Conservation (phyloP, 2,329 filamentous ascomycete genomes). For the Aspergillus candidus region DNA sequence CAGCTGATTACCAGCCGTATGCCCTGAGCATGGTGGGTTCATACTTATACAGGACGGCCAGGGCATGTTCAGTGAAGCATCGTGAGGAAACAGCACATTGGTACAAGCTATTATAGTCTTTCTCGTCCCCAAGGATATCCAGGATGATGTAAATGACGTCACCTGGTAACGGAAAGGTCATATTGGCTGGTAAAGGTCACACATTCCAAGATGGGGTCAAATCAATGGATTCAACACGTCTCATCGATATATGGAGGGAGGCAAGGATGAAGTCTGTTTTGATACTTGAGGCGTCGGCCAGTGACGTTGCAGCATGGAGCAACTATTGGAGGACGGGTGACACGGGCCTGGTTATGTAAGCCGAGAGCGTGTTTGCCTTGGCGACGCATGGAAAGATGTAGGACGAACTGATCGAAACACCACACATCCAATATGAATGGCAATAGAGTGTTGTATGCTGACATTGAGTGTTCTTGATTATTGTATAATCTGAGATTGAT, state of each 20-base stretch:
- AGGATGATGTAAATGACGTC: conserved; percentile 25
- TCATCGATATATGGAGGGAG: not conserved
- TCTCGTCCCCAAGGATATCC: conserved; percentile 19
- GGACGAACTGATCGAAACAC: too few species aligned
- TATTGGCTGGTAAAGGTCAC: conserved; percentile 7
- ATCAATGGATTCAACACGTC: not conserved
- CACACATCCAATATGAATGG: too few species aligned
- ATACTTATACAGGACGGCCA: conserved; percentile 22
- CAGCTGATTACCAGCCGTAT: too few species aligned
- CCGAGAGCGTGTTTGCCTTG: conserved; percentile 10
- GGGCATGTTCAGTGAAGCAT: conserved; percentile 17
- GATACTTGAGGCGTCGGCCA: not conserved
- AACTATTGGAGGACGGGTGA: too few species aligned
- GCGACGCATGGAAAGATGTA: too few species aligned
- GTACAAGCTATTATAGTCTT: conserved; percentile 22
- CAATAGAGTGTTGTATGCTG: too few species aligned
- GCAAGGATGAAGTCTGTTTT: too few species aligned
- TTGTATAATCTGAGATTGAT: not conserved
- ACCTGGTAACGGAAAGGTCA: conserved; percentile 15
- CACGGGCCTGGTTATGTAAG: conserved; percentile 14
- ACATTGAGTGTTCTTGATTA: not conserved
- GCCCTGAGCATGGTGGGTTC: not conserved
- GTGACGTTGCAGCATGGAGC: too few species aligned
- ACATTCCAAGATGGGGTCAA: not conserved
- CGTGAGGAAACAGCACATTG: conserved; percentile 23